A percentile compares a stretch with the other conserved stretches of the same genome.
Evolutionary conservation across 2,329 filamentous ascomycete genomes (phyloP).

Genomic region (Talaromyces sp.): DNA sequence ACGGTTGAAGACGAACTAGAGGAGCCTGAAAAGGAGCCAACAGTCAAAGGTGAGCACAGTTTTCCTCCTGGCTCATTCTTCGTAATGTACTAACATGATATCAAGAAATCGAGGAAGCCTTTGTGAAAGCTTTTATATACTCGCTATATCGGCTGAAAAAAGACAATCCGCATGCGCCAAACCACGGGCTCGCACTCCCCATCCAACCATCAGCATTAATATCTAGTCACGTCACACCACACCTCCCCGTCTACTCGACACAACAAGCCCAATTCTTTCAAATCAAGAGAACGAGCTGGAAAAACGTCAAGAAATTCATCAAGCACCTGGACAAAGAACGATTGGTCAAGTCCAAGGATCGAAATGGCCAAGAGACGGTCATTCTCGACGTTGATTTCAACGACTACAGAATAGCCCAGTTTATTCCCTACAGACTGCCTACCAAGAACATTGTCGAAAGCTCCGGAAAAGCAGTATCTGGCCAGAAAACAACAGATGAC

Average conservation of each 20-base stretch:
- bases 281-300: conserved; percentile 68
- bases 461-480: conserved; percentile 30
- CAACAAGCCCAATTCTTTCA: conserved; percentile 55
- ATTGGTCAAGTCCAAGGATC: conserved; percentile 62
- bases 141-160: conserved; percentile 58
- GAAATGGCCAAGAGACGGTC: conserved; percentile 59
- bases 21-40: conserved; percentile 49
- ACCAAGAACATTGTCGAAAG: conserved; percentile 50
- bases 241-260: conserved; percentile 56
- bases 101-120: conserved; percentile 62
- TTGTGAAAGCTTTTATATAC: conserved; percentile 61
- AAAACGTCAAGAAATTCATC: conserved; percentile 66
- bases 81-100: conserved; percentile 14
- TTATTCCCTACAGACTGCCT: conserved; percentile 60
- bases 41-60: conserved; percentile 48
- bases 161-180: conserved; percentile 48
- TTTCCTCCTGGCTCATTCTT: neutral
- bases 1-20: conserved; percentile 15
- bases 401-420: conserved; percentile 49
- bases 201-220: conserved; percentile 61
- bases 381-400: conserved; percentile 63
- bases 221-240: conserved; percentile 61
- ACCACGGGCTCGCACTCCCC: conserved; percentile 57
- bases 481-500: conserved; percentile 22
- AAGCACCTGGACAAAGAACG: conserved; percentile 61